Evolutionary conservation across 441 rosid genomes (phyloP), one percentile per base, ranked within the genome.

Genomic region (Gossypium davidsonii): DNA sequence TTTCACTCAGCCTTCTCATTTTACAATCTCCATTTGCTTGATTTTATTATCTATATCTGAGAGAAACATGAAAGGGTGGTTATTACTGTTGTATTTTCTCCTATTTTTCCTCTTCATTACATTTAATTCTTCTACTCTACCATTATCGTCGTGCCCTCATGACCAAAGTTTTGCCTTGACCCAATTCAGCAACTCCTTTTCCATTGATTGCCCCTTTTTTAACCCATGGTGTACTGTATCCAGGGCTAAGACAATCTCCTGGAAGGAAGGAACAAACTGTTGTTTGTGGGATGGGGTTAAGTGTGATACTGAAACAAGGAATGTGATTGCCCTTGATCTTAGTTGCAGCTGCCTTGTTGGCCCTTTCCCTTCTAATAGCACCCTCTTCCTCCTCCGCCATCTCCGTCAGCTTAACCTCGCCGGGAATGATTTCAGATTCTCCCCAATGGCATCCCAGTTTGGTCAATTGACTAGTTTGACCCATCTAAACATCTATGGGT

Each of bases 241-340:
- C 0, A 57, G 21, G 0, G 1, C 0, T 1, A 71, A 51, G 67
- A 73, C 56, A 20, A 5, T 0, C 9, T 63, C 46, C 0, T 73
- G 76, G 76, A 62, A 62, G 15, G 53, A 23, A 34, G 67, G 23
- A 14, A 58, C 8, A 4, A 4, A 42, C 25, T 58, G 74, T 21
- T 71, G 61, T 10, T 12, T 39, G 23, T 60, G 75, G 70, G 60
- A 72, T 11, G 70, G 70, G 55, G 70, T 65, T 12, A 21, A 12
- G 28, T 65, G 70, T 28, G 55, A 44, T 11, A 11, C 10, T 10
- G 70, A 10, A 42, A 65, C 55, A 11, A 34, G 70, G 3, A 20
- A 44, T 21, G 55, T 44, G 9, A 64, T 64, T 21, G 70, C 25
- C 0, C 67, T 62, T 15, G 46, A 61, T 34, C 66, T 61, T 7